phyloP scores from a whole-genome alignment of 768 basidiomycete species.

The Tulasnella sp. region DNA sequence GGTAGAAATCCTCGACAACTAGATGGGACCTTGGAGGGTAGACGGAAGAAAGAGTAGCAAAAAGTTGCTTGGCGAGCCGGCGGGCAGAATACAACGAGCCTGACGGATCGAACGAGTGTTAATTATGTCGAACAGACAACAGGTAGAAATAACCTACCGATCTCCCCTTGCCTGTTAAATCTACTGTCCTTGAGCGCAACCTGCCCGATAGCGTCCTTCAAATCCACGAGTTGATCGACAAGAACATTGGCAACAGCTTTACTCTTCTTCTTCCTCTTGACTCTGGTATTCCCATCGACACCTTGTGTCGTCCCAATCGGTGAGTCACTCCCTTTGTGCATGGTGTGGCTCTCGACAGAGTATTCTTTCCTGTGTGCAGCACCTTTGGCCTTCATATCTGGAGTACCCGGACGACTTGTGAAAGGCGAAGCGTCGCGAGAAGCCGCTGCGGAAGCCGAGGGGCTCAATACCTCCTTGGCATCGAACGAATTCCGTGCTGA shows the following conservation, averaged over 20 bases:
- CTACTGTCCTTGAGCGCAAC: constrained; percentile 56
- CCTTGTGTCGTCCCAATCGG: neutral
- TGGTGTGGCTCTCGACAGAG: neutral
- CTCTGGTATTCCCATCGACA: neutral
- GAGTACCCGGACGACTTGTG: constrained; percentile 5
- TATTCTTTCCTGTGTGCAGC: neutral
- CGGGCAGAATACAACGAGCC: constrained; percentile 46
- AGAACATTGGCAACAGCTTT: constrained; percentile 52
- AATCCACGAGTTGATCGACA: constrained; percentile 48
- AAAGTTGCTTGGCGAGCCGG: constrained; percentile 54
- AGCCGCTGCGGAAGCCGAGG: neutral
- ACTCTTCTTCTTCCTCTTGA: constrained; percentile 15
- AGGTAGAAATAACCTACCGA: constrained; percentile 28
- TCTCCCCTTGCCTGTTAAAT: constrained; percentile 42
- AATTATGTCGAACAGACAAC: too few relatives aligned
- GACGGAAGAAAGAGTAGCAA: constrained; percentile 46
- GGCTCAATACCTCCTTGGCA: neutral
- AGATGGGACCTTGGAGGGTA: constrained; percentile 49
- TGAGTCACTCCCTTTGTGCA: neutral
- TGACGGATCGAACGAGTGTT: neutral
- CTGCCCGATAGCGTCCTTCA: constrained; percentile 47
- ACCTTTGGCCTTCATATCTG: constrained; percentile 7
- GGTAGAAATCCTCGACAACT: constrained; percentile 62
- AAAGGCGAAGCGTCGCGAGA: neutral
- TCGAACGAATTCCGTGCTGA: neutral